Evolutionary conservation across 176 grass and related monocot species (phyloP).

Genomic region (Calamus simplicifolius): DNA sequence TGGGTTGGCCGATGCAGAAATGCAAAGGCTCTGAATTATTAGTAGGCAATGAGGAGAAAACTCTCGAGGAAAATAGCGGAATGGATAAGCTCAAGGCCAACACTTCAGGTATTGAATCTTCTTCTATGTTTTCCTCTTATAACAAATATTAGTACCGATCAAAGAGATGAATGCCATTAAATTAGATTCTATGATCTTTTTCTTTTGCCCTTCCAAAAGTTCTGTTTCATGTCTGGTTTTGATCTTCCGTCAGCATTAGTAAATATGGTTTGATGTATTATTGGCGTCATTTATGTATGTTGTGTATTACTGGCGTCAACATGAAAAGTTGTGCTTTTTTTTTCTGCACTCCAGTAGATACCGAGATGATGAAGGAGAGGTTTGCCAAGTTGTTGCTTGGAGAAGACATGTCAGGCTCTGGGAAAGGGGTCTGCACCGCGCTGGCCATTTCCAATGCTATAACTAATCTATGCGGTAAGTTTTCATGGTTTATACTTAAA

Average conservation of each 20-base stretch:
- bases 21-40: constrained; percentile 1
- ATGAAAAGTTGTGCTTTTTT: not conserved
- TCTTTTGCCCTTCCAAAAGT: too few species aligned
- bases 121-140: too few species aligned
- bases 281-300: too few species aligned
- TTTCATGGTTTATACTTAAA: too few species aligned
- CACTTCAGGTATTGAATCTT: not conserved
- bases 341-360: constrained; percentile 31
- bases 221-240: too few species aligned
- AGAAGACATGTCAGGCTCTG: constrained; percentile 96
- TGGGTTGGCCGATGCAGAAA: constrained; percentile 28
- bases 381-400: constrained; percentile 92
- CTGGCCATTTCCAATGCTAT: constrained; percentile 92
- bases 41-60: constrained; percentile 10
- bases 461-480: constrained; percentile 89
- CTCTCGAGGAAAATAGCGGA: constrained; percentile 11
- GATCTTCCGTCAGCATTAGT: too few species aligned
- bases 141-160: too few species aligned
- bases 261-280: too few species aligned
- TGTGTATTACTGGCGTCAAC: too few species aligned
- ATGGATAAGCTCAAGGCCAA: constrained; percentile 5
- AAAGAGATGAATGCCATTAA: too few species aligned
- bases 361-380: constrained; percentile 96
- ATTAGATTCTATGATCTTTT: too few species aligned
- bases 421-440: constrained; percentile 92